Conservation (phyloP, 2,329 filamentous ascomycete genomes). For the Teratosphaeria zuluensis region DNA sequence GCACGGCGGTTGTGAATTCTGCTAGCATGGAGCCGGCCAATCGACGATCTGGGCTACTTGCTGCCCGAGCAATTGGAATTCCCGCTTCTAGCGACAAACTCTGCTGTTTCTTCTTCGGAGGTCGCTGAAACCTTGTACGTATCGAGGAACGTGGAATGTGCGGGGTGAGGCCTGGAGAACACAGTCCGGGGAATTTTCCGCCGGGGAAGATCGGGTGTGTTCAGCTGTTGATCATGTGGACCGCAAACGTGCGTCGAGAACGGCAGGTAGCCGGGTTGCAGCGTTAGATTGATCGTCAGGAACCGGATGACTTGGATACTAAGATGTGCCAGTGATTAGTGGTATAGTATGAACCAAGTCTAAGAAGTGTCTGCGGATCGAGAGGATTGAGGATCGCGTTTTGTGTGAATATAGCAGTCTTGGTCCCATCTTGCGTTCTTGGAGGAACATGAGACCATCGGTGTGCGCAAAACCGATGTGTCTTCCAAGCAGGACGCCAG, state of each 20-base stretch:
- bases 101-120: background rate
- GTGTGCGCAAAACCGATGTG: background rate
- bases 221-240: background rate
- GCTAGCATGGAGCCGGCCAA: background rate
- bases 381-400: background rate
- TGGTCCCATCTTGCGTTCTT: background rate
- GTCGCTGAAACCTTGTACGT: background rate
- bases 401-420: background rate
- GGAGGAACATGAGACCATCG: background rate
- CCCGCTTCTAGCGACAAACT: background rate
- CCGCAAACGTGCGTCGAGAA: background rate
- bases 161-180: background rate
- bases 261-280: background rate
- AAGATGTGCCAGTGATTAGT: background rate
- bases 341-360: background rate
- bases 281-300: background rate
- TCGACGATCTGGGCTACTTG: background rate
- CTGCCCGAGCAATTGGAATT: background rate
- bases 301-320: background rate
- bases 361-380: background rate
- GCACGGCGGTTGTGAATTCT: background rate
- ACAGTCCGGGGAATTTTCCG: background rate
- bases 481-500: background rate
- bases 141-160: background rate
- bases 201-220: background rate